Base-by-base conservation (phyloP, 2,329 filamentous ascomycete genomes). In the Arthroderma uncinatum region DNA sequence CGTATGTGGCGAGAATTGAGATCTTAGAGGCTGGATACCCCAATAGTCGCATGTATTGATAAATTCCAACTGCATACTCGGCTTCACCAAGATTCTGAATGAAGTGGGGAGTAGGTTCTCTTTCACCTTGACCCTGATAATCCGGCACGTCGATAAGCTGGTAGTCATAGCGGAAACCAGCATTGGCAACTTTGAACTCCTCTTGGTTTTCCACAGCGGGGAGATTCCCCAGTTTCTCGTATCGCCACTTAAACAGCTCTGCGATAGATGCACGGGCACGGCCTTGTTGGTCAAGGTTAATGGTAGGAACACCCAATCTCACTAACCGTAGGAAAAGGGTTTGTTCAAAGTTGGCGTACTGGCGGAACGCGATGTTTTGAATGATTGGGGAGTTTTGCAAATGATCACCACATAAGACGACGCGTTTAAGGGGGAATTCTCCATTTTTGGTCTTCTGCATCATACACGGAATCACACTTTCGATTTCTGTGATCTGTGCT, bases 1-100 rank as follows among this genome's bases (percentile, higher is more conserved):
- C 90, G 69, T 98, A 98, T 0, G 92, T 95, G 1, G 91, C 87
- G 56, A 98, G 77, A 59, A 98, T 95, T 53, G 83, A 89, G 65
- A 98, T 96, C 67, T 86, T 82, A 39, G 76, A 74, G 2, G 88
- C 87, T 4, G 93, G 89, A 64, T 98, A 98, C 16, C 92, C 93
- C 3, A 98, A 82, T 19, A 98, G 78, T 19, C 93, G 85, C 93
- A 98, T 97, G 70, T 97, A 98, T 74, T 95, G 90, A 73, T 85
- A 98, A 30, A 98, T 80, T 2, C 93, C 93, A 25, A 97, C 93
- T 1, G 90, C 87, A 69, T 97, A 98, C 73, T 98, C 94, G 1
- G 93, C 93, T 73, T 98, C 93, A 50, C 93, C 93, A 47, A 97
- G 74, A 66, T 98, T 98, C 70, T 97, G 92, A 56, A 97, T 86